Base-by-base conservation (phyloP, 1,139 yeast genomes). In the Sugiyamaella sp. region DNA sequence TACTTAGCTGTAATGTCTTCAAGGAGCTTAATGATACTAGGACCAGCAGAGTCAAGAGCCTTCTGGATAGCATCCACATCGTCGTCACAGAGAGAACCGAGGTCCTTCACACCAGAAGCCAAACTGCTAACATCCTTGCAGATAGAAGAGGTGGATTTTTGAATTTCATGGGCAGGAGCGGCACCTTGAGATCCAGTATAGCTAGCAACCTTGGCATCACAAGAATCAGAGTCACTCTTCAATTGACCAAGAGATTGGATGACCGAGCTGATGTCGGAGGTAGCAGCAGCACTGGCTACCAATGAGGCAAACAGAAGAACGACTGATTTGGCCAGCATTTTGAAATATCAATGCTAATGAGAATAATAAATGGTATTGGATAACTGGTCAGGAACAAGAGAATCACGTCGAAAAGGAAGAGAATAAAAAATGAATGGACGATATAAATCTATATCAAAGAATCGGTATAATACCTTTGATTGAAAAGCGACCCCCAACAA, bases 121-220 rank as follows among this genome's bases (percentile, higher is more conserved):
- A 60, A 56, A 12, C 20, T 24, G 22, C 25, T 47, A 29, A 58
- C 46, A 24, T 59, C 59, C 19, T 33, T 24, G 27, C 43, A 29
- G 22, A 58, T 40, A 16, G 54, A 16, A 24, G 51, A 40, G 32
- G 51, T 53, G 21, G 52, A 46, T 10, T 25, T 27, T 54, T 57
- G 60, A 45, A 59, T 55, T 16, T 49, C 35, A 14, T 52, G 16
- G 32, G 61, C 60, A 32, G 57, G 56, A 27, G 40, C 19, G 27
- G 49, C 37, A 22, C 61, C 61, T 32, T 57, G 50, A 21, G 59
- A 52, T 6, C 44, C 24, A 3, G 39, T 24, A 46, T 49, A 59
- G 10, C 40, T 24, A 41, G 53, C 44, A 51, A 59, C 61, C 32
- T 40, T 51, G 17, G 44, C 24, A 53, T 55, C 61, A 21, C 56